These are phyloP conservation scores for Fusarium sp. DNA, from an alignment of 2,329 filamentous ascomycete species.

Conservation along the genomic window DNA sequence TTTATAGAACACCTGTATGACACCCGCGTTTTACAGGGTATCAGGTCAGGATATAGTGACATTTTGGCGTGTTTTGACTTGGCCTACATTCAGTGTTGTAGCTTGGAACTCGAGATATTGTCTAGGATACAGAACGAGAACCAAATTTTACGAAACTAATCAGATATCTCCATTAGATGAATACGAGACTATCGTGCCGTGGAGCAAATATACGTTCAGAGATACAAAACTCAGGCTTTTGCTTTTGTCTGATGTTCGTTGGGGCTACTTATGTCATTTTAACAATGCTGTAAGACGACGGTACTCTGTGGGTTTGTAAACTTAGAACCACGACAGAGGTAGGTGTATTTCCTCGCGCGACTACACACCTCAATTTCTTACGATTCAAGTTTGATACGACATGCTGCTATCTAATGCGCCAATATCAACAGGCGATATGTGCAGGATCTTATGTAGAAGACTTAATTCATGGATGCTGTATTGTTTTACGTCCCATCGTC, in stretches of 20 bases:
- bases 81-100: background rate
- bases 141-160: too few species aligned
- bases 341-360: background rate
- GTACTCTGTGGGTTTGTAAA: background rate
- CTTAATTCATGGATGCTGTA: slow-evolving; percentile 47
- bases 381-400: background rate
- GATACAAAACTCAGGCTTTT: too few species aligned
- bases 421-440: background rate
- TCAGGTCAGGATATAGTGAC: background rate
- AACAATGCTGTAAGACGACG: background rate
- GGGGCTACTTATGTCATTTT: background rate
- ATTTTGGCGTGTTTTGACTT: slow-evolving; percentile 11
- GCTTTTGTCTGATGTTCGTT: background rate
- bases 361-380: background rate
- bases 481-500: slow-evolving; percentile 53
- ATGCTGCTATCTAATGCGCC: background rate
- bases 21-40: background rate
- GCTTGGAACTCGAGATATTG: background rate
- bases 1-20: background rate
- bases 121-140: too few species aligned
- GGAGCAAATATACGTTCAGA: too few species aligned
- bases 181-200: too few species aligned
- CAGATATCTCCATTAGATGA: too few species aligned
- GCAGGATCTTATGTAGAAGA: background rate
- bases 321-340: background rate